Percentiles rank a stretch among this genome's conserved stretches.
These are phyloP conservation scores for Hypoxylon intermedium DNA, from an alignment of 495 filamentous ascomycete genomes.

Conservation along the genomic window DNA sequence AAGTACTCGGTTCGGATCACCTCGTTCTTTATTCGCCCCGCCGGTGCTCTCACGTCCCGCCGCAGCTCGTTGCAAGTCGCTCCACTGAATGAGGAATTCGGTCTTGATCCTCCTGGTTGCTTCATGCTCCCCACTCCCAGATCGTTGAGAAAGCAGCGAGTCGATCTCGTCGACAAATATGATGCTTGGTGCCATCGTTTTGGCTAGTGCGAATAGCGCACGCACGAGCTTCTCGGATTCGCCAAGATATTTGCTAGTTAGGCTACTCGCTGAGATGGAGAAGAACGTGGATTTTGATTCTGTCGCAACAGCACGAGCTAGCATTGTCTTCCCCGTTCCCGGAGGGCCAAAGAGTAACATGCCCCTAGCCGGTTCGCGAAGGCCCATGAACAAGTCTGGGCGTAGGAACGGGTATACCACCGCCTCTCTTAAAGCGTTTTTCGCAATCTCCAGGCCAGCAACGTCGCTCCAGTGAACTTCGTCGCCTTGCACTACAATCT, in stretches of 20 bases:
- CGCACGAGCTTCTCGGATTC: conserved; percentile 97
- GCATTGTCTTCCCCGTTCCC: conserved; percentile 98
- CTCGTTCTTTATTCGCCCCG: conserved; percentile 58
- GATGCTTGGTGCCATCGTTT: conserved; percentile 89
- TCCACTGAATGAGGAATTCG: conserved; percentile 98
- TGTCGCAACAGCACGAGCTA: conserved; percentile 92
- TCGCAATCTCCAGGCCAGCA: conserved; percentile 88
- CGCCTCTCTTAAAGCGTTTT: conserved; percentile 90
- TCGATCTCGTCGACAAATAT: conserved; percentile 99
- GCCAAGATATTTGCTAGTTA: conserved; percentile 95
- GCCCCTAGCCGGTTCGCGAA: conserved; percentile 91
- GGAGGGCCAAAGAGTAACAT: conserved; percentile 98
- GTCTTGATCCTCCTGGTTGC: conserved; percentile 95
- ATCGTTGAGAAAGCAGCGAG: conserved; percentile 84
- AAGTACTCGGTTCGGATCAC: conserved; percentile 88
- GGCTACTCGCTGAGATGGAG: conserved; percentile 89
- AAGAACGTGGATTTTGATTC: conserved; percentile 97
- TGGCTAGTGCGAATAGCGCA: conserved; percentile 89
- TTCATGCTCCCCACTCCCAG: conserved; percentile 87
- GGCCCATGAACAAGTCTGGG: conserved; percentile 92
- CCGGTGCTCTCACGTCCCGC: conserved; percentile 74
- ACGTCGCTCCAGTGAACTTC: conserved; percentile 96
- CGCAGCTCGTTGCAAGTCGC: conserved; percentile 87
- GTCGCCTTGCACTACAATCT: conserved; percentile 94
- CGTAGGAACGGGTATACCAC: conserved; percentile 98